Base-by-base conservation (phyloP, 2,329 filamentous ascomycete species). In the Exophiala sideris region DNA sequence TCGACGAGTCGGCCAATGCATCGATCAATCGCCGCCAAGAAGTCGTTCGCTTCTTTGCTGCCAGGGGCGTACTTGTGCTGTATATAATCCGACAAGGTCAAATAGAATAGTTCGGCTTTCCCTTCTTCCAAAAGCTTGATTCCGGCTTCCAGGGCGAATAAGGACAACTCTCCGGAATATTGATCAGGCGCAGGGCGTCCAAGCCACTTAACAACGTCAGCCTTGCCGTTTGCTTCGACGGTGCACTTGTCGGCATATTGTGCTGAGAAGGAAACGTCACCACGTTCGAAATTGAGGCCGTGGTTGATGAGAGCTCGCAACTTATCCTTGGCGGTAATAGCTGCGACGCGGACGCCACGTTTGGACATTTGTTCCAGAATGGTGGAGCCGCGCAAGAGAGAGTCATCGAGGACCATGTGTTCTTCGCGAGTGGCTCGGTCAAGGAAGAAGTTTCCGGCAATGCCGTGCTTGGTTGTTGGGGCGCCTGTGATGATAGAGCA, bases 291-390 rank as follows among this genome's bases (percentile, higher is more conserved):
- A 12, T 52, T 41, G 5, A 73, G 56, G 1, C 70, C 72, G 47
- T 73, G 72, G 5, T 62, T 60, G n/a, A 76, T 56, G 38, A 76
- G 73, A 34, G 65, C 63, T n/a, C 72, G 64, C 46, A 76, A 60
- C 59, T 76, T 76, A 60, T 76, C 73, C 54, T 76, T 76, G 9
- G 73, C 73, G 0, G 74, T 76, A 16, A 76, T 60, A 7, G 74
- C 73, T 8, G 71, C 72, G 0, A 76, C 68, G 8, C 72, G 67
- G 0, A 75, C 69, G 12, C 72, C 73, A 3, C 60, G 56, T 14
- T 64, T 64, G n/a, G 67, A 65, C 67, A 75, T 69, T 58, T 71
- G 64, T 45, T 71, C 69, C 6, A 76, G 64, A 42, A 76, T 69
- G 0, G 73, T 76, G 5, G 71, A 71, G 5, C 73, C 73, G 21